These are phyloP conservation scores for Penicillium concentricum DNA, from an alignment of 2,329 filamentous ascomycete genomes.

Conservation along the genomic window DNA sequence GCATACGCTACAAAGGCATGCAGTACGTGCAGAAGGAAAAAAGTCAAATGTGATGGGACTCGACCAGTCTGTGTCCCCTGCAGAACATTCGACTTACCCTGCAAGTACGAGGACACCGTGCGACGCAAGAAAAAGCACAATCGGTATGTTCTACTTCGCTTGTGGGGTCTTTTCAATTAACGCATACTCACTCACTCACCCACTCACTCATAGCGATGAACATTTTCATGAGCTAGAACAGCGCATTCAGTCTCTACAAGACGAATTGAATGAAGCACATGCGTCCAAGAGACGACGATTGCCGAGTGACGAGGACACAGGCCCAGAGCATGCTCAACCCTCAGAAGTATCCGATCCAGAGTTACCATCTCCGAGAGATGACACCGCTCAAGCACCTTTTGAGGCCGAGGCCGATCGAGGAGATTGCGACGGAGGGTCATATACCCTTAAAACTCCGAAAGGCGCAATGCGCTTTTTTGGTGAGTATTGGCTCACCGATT, in stretches of 20 bases:
- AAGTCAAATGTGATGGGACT: slow-evolving; percentile 15
- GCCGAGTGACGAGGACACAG: background rate
- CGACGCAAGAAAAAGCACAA: background rate
- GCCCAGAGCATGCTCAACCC: background rate
- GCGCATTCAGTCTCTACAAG: background rate
- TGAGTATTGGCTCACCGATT: background rate
- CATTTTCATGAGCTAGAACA: background rate
- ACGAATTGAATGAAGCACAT: slow-evolving; percentile 1
- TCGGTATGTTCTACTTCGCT: background rate
- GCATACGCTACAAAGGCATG: slow-evolving; percentile 4
- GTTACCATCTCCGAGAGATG: background rate
- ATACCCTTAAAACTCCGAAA: slow-evolving; percentile 12
- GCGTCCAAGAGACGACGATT: background rate
- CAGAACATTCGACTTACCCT: slow-evolving; percentile 8
- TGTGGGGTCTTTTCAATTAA: background rate
- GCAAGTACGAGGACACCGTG: slow-evolving; percentile 6
- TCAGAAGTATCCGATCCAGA: background rate
- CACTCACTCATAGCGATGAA: background rate
- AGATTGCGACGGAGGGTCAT: slow-evolving; percentile 9
- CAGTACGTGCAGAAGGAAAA: slow-evolving; percentile 7
- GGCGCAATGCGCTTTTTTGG: slow-evolving; percentile 22
- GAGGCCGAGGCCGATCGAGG: slow-evolving; percentile 3
- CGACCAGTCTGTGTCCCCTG: slow-evolving; percentile 9
- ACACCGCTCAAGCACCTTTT: background rate
- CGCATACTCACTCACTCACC: background rate